Evolutionary conservation across 176 grass and related monocot species (phyloP), one percentile per base, ranked within the genome.

Genomic region (Zea mays): DNA sequence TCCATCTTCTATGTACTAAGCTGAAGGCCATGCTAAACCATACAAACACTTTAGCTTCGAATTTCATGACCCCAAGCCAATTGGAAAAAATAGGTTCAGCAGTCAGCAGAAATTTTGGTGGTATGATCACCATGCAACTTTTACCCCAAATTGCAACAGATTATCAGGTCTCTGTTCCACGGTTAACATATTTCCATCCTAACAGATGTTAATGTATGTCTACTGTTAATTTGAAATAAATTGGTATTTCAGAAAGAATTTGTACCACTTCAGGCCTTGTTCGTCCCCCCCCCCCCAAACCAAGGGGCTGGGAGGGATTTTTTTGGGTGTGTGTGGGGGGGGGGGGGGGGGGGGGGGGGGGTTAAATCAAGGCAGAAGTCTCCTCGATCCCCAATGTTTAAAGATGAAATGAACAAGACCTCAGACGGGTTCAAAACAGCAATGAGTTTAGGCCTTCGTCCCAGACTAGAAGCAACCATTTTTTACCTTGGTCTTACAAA

Each of bases 401-500:
- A 27, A 27, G 27, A 27, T 27, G 27, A 27, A 27, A 27, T 27
- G 27, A 27, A 27, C 27, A 27, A 27, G 27, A 27, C 27, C 27
- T 27, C 27, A 69, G 8, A 58, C 9, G 40, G 67, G 11, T 34
- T 69, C 13, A 12, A 33, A 69, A 48, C 20, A 48, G 16, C 10
- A 16, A 16, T 56, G 45, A 81, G 38, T 66, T 49, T 4, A 34
- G 65, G 50, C 17, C 63, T 27, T 17, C 16, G 43, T 77, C 55
- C 10, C 4, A 72, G 7, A 74, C 14, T 2, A 68, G 19, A n/a
- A 10, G 21, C 16, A 38, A 65, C 64, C 47, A 81, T 58, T 79
- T 84, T 84, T 76, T 89, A 97, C 94, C 94, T 94, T 94, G 38
- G 77, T 69, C 57, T 87, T 93, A 57, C 61, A 78, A 84, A 92